A percentile compares a stretch with the other conserved stretches of the same genome.
Evolutionary conservation across 2,329 filamentous ascomycete genomes (phyloP).

Genomic region (Aspergillus amoenus): DNA sequence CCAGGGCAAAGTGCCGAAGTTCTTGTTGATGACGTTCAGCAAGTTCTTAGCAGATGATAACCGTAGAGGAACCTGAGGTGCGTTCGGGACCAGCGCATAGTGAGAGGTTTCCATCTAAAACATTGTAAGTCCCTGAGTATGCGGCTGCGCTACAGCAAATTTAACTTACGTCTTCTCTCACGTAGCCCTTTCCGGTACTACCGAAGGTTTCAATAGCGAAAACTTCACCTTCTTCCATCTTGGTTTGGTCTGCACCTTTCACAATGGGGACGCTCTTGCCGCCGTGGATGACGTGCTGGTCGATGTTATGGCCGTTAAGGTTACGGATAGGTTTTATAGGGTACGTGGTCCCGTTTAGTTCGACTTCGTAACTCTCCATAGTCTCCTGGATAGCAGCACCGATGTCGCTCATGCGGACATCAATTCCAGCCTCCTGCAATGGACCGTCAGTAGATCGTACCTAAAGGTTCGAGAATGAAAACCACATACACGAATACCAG

Average conservation of each 20-base stretch:
- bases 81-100: constrained; percentile 74
- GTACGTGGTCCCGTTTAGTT: constrained; percentile 74
- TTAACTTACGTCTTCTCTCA: constrained; percentile 73
- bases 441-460: not conserved
- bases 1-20: constrained; percentile 90
- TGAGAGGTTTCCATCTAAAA: constrained; percentile 74
- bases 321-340: constrained; percentile 85
- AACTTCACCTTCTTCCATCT: constrained; percentile 96
- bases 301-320: constrained; percentile 85
- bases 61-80: constrained; percentile 72
- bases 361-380: constrained; percentile 91
- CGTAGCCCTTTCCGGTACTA: constrained; percentile 85
- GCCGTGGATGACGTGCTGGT: constrained; percentile 86
- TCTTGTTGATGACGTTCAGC: constrained; percentile 88
- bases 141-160: too few species aligned
- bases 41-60: constrained; percentile 81
- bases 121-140: constrained; percentile 8
- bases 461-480: not conserved
- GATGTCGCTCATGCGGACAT: constrained; percentile 83
- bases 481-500: constrained; percentile 64
- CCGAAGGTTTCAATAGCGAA: constrained; percentile 97
- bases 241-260: constrained; percentile 81
- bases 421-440: constrained; percentile 78
- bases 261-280: constrained; percentile 92
- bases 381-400: constrained; percentile 81